Percentiles rank a stretch among this genome's conserved stretches.
phyloP scores from a whole-genome alignment of 1,139 yeast species.

The Candida sanyaensis region DNA sequence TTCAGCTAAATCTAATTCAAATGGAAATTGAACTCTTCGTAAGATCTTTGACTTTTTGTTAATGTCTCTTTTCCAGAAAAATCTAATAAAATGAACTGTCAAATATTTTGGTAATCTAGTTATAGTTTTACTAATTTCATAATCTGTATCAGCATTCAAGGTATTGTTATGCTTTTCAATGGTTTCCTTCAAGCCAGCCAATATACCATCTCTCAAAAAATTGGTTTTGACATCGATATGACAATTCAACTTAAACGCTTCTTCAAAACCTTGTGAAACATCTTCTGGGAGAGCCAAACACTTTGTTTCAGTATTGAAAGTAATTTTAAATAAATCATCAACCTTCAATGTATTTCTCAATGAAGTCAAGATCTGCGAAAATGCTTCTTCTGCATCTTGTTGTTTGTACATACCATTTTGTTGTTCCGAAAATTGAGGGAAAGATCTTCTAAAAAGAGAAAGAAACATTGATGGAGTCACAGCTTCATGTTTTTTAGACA shows the following conservation, averaged over 20 bases:
- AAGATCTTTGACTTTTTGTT: slow-evolving; percentile 89
- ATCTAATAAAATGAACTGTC: slow-evolving; percentile 90
- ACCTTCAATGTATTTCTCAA: slow-evolving; percentile 52
- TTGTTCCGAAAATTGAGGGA: slow-evolving; percentile 89
- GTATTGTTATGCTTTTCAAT: slow-evolving; percentile 76
- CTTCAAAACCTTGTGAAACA: slow-evolving; percentile 42
- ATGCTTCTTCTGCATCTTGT: slow-evolving; percentile 98
- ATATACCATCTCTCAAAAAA: slow-evolving; percentile 83
- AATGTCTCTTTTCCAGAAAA: slow-evolving; percentile 94
- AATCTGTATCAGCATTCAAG: slow-evolving; percentile 69
- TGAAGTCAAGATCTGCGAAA: slow-evolving; percentile 69
- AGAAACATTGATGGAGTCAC: slow-evolving; percentile 67
- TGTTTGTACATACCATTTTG: slow-evolving; percentile 80
- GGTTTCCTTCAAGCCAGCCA: slow-evolving; percentile 72
- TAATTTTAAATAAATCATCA: slow-evolving; percentile 63
- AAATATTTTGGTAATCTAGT: slow-evolving; percentile 83
- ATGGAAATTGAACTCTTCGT: slow-evolving; percentile 93
- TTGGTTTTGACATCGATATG: slow-evolving; percentile 86
- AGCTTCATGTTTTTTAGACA: slow-evolving; percentile 47
- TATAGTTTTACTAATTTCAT: slow-evolving; percentile 67
- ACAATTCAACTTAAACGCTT: slow-evolving; percentile 75
- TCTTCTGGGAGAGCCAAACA: slow-evolving; percentile 63
- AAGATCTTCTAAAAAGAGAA: slow-evolving; percentile 59
- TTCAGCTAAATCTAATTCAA: slow-evolving; percentile 86
- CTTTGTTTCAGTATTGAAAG: slow-evolving; percentile 61